phyloP scores from a whole-genome alignment of 495 filamentous ascomycete species.

The Talaromyces liani region DNA sequence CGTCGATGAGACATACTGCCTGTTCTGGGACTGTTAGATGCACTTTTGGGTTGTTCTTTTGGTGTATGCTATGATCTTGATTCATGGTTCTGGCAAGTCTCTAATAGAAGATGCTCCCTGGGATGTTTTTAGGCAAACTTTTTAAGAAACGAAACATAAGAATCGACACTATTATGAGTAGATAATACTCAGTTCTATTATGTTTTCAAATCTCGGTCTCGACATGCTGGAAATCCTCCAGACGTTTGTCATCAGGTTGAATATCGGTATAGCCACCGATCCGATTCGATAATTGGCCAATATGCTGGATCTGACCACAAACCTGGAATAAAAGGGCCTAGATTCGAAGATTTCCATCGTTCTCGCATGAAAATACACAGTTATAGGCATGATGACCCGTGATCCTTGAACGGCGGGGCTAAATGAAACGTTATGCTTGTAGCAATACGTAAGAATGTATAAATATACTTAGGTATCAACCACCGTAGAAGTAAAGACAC shows the following conservation, averaged over 20 bases:
- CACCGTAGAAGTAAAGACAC: neutral
- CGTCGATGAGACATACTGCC: neutral
- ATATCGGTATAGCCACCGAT: neutral
- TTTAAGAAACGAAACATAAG: neutral
- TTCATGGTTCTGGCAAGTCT: no score
- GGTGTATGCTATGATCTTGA: no score
- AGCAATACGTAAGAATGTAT: neutral
- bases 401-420: neutral
- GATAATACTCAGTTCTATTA: neutral
- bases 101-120: no score
- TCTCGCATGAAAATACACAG: no score
- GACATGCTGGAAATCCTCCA: neutral
- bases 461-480: neutral
- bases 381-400: neutral
- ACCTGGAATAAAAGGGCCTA: neutral
- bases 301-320: neutral
- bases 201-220: neutral
- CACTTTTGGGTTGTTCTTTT: no score
- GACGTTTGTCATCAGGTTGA: neutral
- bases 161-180: neutral
- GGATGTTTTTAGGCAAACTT: neutral
- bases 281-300: neutral
- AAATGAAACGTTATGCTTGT: neutral
- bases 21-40: neutral
- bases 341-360: no score